Evolutionary conservation across 2,329 filamentous ascomycete genomes (phyloP).

Genomic region (Arthrobotrys pseudoclavata): DNA sequence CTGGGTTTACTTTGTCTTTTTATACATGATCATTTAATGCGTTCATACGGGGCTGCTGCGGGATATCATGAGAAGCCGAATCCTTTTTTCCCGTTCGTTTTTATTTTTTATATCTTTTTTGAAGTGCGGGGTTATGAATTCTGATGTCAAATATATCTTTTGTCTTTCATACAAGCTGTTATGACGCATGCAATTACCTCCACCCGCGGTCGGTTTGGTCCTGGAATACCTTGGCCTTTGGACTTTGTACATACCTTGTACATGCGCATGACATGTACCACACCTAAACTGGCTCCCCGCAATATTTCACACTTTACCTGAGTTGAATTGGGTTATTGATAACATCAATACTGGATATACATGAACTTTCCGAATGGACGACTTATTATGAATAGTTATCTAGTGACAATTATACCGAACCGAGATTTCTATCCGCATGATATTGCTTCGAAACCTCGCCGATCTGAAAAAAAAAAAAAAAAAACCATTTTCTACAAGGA

Average conservation of each 20-base stretch:
- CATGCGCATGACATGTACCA: background rate
- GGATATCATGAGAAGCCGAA: slow-evolving; percentile 25
- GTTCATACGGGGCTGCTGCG: slow-evolving; percentile 12
- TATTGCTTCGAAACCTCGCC: background rate
- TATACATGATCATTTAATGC: slow-evolving; percentile 34
- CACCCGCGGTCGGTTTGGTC: no score
- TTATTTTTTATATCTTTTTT: background rate
- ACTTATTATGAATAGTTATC: no score
- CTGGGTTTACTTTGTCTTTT: slow-evolving; percentile 21
- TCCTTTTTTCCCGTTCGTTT: background rate
- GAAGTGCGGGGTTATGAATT: slow-evolving; percentile 19
- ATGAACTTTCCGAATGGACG: background rate
- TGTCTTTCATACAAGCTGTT: background rate
- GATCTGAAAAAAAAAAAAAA: background rate
- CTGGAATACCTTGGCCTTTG: background rate
- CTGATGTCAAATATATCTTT: slow-evolving; percentile 18
- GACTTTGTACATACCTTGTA: slow-evolving; percentile 5
- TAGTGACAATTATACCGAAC: no score
- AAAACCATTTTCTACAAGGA: background rate
- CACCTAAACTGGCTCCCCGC: background rate
- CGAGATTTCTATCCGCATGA: background rate
- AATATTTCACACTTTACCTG: background rate
- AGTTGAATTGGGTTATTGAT: background rate
- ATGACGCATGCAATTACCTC: background rate
- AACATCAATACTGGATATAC: no score